Conservation (phyloP, 179 eudicot genomes). For the Patellifolia procumbens region DNA sequence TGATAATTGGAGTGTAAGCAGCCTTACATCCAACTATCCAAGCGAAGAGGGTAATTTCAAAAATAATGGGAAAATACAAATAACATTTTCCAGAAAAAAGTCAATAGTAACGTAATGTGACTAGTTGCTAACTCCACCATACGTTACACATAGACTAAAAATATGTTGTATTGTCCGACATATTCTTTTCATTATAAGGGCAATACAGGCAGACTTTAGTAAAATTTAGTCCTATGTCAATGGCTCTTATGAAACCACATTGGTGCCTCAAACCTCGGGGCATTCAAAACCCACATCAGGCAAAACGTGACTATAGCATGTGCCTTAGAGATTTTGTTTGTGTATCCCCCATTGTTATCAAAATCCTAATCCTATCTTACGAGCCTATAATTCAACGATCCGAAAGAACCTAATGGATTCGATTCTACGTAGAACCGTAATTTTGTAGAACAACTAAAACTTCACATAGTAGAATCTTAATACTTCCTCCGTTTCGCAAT, state of each 20-base stretch:
- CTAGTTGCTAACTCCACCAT: neutral
- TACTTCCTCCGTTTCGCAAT: too few relatives aligned
- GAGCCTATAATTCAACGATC: too few relatives aligned
- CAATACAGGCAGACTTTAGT: neutral
- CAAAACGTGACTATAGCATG: too few relatives aligned
- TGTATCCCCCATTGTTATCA: too few relatives aligned
- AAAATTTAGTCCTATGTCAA: neutral
- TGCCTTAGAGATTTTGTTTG: too few relatives aligned
- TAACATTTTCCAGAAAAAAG: neutral
- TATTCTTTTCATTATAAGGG: neutral
- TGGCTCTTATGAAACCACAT: neutral
- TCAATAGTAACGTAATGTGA: neutral
- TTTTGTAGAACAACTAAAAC: too few relatives aligned
- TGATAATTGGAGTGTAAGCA: neutral
- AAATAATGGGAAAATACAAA: neutral
- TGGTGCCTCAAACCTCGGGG: neutral
- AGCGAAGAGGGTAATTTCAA: neutral
- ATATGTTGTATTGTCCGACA: neutral
- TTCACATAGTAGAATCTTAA: too few relatives aligned
- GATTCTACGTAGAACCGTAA: too few relatives aligned
- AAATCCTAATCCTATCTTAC: too few relatives aligned
- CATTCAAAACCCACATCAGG: neutral
- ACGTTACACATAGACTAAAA: neutral
- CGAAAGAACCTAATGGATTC: too few relatives aligned
- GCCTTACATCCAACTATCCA: neutral